Percentiles rank a stretch among this genome's conserved stretches.
Conservation (phyloP, 257 asterid species). For the Fraxinus cuspidata region DNA sequence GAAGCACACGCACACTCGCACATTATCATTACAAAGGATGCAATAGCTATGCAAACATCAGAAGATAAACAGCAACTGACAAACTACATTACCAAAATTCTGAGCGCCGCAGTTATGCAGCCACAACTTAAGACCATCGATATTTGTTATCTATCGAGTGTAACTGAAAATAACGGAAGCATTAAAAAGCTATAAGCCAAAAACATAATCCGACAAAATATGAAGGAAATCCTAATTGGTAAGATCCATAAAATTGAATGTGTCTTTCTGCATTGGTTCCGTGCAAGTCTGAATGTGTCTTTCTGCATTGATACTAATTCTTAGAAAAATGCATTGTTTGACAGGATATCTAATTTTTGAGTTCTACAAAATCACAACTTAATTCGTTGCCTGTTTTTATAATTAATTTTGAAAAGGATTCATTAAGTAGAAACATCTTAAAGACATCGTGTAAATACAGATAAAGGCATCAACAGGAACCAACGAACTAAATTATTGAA, state of each 20-base stretch:
- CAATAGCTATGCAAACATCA: not conserved
- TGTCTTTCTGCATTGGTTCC: not conserved
- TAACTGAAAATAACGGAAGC: not conserved
- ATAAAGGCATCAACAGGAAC: not conserved
- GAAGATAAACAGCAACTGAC: not conserved
- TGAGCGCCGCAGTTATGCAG: not conserved
- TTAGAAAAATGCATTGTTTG: not conserved
- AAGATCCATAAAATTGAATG: not conserved
- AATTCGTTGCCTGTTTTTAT: not conserved
- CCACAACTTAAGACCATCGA: not conserved
- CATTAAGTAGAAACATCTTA: not conserved
- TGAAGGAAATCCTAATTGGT: not conserved
- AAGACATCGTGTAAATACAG: not conserved
- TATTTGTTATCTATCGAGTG: not conserved
- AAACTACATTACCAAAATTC: constrained; percentile 10
- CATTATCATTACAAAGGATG: not conserved
- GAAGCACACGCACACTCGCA: too few species aligned
- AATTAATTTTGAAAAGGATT: not conserved
- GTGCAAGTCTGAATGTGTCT: not conserved
- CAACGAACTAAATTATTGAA: not conserved
- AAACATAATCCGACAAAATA: not conserved
- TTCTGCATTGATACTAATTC: not conserved
- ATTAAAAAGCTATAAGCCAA: not conserved
- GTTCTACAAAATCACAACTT: not conserved
- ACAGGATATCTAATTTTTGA: not conserved